Evolutionary conservation across 2,329 filamentous ascomycete species (phyloP), one percentile per base, ranked within the genome.

Genomic region (Claviceps sp.): DNA sequence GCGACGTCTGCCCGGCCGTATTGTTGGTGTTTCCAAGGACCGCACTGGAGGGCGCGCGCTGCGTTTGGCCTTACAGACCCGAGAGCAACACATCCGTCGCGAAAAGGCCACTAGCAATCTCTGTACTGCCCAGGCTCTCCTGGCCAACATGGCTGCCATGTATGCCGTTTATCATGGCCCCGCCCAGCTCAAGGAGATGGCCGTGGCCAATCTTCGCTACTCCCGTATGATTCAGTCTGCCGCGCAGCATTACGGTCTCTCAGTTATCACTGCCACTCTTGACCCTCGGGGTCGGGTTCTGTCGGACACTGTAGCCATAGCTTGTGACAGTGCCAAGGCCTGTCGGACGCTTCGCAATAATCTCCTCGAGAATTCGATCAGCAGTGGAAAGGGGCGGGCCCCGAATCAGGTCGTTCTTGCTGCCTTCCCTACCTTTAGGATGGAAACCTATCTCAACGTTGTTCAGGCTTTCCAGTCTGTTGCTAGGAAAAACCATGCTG

Each of bases 41-140:
- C 79, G 91, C 51, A 75, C 89, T 5, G 91, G 91, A 7, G 81
- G 87, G 56, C 83, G 78, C 13, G 91, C 90, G 5, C 82, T 94
- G 58, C 79, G 91, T 60, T 71, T 96, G 63, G 87, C 91, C 18
- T 72, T 96, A 50, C 91, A 97, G 70, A 96, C 91, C 9, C 78
- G 91, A 60, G 91, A 97, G 71, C 91, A 97, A 72, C 91, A 97
- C 67, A 96, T 97, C 65, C 81, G 91, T 58, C 81, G 91, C 62
- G 91, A 97, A 67, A 96, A 96, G 77, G 91, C 91, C 1, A 97
- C 91, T 1, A 95, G 89, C 73, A 97, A 97, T 64, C 90, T 96
- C 54, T 97, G 91, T 72, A 97, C 91, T 1, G 90, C 91, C 1
- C 91, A 97, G 70, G 91, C 91, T 8, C 73, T 97, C 26, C 75